A percentile compares a stretch with the other conserved stretches of the same genome.
Conservation (phyloP, 2,329 filamentous ascomycete genomes). For the Helicocarpus griseus region DNA sequence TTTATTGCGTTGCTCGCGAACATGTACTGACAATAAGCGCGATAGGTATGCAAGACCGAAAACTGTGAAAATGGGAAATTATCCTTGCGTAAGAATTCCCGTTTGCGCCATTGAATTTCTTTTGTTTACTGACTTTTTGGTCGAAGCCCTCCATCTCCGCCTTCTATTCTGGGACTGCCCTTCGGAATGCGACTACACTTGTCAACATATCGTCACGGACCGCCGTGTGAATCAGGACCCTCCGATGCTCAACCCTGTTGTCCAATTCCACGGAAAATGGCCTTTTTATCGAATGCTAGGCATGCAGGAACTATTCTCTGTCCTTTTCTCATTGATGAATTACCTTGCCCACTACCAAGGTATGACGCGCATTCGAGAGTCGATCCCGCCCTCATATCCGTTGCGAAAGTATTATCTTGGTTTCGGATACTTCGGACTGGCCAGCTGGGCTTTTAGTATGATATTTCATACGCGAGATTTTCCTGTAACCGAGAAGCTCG, state of each 20-base stretch:
- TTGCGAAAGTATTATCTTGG: constrained; percentile 70
- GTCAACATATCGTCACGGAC: constrained; percentile 83
- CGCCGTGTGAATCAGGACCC: constrained; percentile 56
- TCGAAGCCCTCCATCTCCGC: constrained; percentile 67
- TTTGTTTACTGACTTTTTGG: neutral
- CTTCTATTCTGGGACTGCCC: constrained; percentile 88
- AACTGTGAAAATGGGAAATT: constrained; percentile 64
- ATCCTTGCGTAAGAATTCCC: constrained; percentile 56
- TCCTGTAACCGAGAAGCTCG: constrained; percentile 74
- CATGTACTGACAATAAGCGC: constrained; percentile 13
- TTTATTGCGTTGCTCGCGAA: no score
- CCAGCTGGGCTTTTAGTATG: constrained; percentile 79
- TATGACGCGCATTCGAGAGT: constrained; percentile 57
- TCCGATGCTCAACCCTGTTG: constrained; percentile 56
- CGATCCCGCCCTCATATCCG: constrained; percentile 63
- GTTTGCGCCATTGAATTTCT: constrained; percentile 4
- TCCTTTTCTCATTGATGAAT: constrained; percentile 89
- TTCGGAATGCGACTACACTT: constrained; percentile 94
- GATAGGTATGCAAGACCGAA: constrained; percentile 65
- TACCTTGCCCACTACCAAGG: constrained; percentile 75
- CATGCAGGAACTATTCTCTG: constrained; percentile 89
- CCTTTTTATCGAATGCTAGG: constrained; percentile 84
- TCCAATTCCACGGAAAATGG: constrained; percentile 99
- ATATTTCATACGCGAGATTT: constrained; percentile 92
- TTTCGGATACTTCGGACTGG: constrained; percentile 72